Evolutionary conservation across 441 rosid genomes (phyloP).

Genomic region (Codiaeum variegatum): DNA sequence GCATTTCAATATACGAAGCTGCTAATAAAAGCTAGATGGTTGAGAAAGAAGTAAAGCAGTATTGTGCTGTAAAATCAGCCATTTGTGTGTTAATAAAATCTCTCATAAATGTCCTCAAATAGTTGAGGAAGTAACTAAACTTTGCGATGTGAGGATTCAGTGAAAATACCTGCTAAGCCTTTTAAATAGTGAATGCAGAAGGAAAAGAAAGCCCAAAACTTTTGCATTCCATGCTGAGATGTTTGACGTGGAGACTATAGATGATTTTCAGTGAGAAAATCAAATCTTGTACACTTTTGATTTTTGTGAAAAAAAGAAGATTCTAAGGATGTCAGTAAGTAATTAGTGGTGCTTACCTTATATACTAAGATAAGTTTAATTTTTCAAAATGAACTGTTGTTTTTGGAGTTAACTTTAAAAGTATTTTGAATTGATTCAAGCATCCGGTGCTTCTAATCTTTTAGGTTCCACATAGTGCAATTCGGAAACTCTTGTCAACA

Average conservation of each 20-base stretch:
- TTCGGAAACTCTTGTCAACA: slow-evolving; percentile 64
- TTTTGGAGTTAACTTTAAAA: slow-evolving; percentile 18
- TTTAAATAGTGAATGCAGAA: not conserved
- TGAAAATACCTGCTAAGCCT: not conserved
- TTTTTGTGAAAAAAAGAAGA: not conserved
- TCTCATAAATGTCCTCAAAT: not conserved
- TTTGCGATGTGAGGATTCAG: not conserved
- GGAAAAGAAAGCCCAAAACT: not conserved
- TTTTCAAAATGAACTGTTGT: not conserved
- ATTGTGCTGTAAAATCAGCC: not conserved
- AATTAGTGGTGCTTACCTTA: not conserved
- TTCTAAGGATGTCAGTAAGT: not conserved
- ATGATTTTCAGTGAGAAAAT: not conserved
- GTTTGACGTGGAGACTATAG: not conserved
- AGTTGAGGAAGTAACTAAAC: not conserved
- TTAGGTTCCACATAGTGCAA: slow-evolving; percentile 71
- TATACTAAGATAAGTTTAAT: not conserved
- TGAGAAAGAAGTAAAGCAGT: not conserved
- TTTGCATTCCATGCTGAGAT: not conserved
- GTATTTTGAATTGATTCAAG: slow-evolving; percentile 19
- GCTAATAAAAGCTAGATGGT: not conserved
- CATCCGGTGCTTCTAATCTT: slow-evolving; percentile 27
- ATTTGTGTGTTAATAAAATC: not conserved
- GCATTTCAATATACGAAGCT: not conserved
- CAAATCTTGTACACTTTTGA: not conserved